phyloP scores from a whole-genome alignment of 2,329 filamentous ascomycete genomes.

The Ustulina deusta region DNA sequence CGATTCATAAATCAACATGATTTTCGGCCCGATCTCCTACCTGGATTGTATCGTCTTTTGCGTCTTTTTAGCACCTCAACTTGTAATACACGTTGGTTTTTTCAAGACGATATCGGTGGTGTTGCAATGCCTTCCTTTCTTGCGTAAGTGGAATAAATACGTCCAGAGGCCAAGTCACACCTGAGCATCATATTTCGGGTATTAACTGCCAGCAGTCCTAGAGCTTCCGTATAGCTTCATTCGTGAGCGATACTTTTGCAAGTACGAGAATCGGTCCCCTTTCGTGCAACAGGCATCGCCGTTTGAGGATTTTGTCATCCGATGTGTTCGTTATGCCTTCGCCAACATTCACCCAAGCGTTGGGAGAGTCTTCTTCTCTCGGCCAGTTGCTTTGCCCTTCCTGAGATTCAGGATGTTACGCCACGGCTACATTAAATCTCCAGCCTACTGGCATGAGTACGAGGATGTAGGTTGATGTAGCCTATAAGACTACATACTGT shows the following conservation, averaged over 20 bases:
- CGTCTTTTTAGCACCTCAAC: constrained; percentile 76
- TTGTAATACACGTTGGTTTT: constrained; percentile 75
- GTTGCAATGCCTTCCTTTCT: constrained; percentile 74
- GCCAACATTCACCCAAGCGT: constrained; percentile 75
- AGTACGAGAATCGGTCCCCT: constrained; percentile 60
- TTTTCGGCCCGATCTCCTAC: constrained; percentile 78
- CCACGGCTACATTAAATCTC: constrained; percentile 73
- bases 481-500: not conserved
- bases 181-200: not conserved
- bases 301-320: constrained; percentile 82
- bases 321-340: constrained; percentile 83
- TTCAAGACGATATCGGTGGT: constrained; percentile 68
- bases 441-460: constrained; percentile 72
- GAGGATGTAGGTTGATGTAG: constrained; percentile 56
- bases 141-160: constrained; percentile 62
- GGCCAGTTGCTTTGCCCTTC: constrained; percentile 78
- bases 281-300: constrained; percentile 77
- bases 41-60: constrained; percentile 81
- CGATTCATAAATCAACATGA: constrained; percentile 62
- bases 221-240: constrained; percentile 70
- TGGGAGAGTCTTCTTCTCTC: constrained; percentile 82
- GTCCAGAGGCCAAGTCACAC: not conserved
- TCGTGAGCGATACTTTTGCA: constrained; percentile 65
- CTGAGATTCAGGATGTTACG: constrained; percentile 79
- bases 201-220: constrained; percentile 58